Base-by-base conservation (phyloP, 2,329 filamentous ascomycete species). In the Pseudopithomyces maydicus region DNA sequence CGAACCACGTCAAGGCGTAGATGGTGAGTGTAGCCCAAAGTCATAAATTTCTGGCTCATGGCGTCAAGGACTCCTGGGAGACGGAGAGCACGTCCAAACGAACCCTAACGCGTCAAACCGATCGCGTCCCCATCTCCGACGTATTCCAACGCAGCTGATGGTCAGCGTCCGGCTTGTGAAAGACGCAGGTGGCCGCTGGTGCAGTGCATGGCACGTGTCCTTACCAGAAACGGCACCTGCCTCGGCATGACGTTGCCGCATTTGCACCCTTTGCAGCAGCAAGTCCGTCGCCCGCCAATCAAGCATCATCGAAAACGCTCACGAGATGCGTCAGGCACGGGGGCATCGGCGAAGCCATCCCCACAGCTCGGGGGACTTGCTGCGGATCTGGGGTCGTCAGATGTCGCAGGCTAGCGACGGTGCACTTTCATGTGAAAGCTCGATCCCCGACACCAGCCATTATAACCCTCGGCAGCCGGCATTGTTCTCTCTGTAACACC, bases 361-460 rank as follows among this genome's bases (percentile, higher is more conserved):
- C 61, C 55, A 57, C 26, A 29, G 26, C 26, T 29, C 26, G 26
- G 26, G 56, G 57, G 57, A 57, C 60, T 61, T 61, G 48, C 57
- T 69, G 69, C 65, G 65, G 68, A 65, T 69, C 67, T 54, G 59
- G 26, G 59, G 33, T 50, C 52, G 36, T 56, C 58, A 60, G 48
- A 63, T 52, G 55, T 52, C 43, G 38, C 48, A 33, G 54, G 57
- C 54, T 57, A 65, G 54, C 57, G 67, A 57, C 56, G 61, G 58
- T 55, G 43, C 53, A 45, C 57, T 69, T 59, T 69, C 73, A 76
- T 76, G 73, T 76, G 73, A 76, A 75, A 74, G 69, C 39, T 54
- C 58, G 51, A 59, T 61, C 57, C 56, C 59, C 57, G 48, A 52
- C 51, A 55, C 59, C 55, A 56, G 62, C 68, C 64, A 69, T 68